Conservation (phyloP, 2,329 filamentous ascomycete species). For the Coniochaeta sp. region DNA sequence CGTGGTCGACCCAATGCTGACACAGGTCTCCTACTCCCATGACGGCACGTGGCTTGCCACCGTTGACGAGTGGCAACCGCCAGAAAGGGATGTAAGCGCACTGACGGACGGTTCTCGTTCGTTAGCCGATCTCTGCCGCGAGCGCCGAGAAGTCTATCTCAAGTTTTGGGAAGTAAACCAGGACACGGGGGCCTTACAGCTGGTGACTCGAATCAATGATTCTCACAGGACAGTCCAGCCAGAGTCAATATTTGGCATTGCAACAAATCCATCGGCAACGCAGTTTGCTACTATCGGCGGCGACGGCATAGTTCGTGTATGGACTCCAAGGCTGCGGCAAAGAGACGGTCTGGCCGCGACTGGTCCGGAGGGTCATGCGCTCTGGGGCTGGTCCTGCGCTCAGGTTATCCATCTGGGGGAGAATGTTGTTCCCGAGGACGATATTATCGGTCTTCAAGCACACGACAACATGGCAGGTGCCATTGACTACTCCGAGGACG, state of each 20-base stretch:
- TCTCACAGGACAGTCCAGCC: conserved; percentile 60
- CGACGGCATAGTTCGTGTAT: conserved; percentile 71
- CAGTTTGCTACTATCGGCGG: conserved; percentile 82
- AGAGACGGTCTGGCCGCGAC: conserved; percentile 61
- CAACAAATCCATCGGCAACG: conserved; percentile 58
- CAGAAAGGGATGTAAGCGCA: conserved; percentile 57
- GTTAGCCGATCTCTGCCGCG: conserved; percentile 35
- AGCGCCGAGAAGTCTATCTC: conserved; percentile 66
- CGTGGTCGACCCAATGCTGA: conserved; percentile 72
- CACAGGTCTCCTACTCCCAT: conserved; percentile 64
- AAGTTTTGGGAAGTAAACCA: conserved; percentile 80
- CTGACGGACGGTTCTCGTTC: conserved; percentile 35
- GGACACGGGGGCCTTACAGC: conserved; percentile 53
- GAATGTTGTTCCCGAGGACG: conserved; percentile 24
- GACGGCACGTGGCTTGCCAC: conserved; percentile 89
- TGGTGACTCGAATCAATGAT: conserved; percentile 76
- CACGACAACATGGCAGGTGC: conserved; percentile 45
- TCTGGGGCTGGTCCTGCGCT: conserved; percentile 70
- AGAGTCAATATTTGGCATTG: conserved; percentile 63
- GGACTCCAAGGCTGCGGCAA: conserved; percentile 66
- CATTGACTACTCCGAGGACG: conserved; percentile 75
- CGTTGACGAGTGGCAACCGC: conserved; percentile 83
- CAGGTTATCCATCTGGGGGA: conserved; percentile 46
- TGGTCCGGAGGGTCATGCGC: conserved; percentile 46
- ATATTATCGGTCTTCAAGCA: conserved; percentile 21